Evolutionary conservation across 257 asterid species (phyloP).

Genomic region (Solanum pinnatisectum): DNA sequence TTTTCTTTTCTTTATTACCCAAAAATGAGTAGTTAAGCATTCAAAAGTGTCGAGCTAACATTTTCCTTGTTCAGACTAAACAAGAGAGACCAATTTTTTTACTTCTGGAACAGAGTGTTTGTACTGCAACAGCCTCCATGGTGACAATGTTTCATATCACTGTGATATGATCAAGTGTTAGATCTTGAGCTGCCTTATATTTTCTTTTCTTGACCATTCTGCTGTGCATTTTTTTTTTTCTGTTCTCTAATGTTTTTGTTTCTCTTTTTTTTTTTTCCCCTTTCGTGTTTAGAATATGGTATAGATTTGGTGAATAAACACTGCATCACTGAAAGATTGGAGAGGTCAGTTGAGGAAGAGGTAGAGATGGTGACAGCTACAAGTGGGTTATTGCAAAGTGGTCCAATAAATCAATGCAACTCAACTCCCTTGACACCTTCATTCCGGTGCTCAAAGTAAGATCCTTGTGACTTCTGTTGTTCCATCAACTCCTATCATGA

Average conservation of each 20-base stretch:
- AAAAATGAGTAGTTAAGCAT: not conserved
- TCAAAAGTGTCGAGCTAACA: not conserved
- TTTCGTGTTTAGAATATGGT: constrained; percentile 23
- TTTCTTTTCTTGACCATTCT: not conserved
- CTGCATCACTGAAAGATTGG: constrained; percentile 18
- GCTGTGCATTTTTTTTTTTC: not conserved
- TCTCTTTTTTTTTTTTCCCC: not conserved
- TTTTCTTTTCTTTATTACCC: not conserved
- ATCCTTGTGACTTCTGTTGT: not conserved
- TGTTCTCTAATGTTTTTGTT: not conserved
- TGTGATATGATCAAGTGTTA: not conserved
- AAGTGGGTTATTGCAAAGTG: constrained; percentile 17
- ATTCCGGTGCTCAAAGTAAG: constrained; percentile 44
- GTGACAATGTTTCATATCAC: not conserved
- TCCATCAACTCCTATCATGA: not conserved
- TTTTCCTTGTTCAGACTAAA: not conserved
- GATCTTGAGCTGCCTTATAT: not conserved
- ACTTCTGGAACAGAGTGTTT: not conserved
- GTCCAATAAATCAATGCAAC: constrained; percentile 23
- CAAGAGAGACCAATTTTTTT: not conserved
- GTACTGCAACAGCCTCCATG: not conserved
- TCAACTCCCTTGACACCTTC: constrained; percentile 60
- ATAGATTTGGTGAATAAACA: constrained; percentile 27
- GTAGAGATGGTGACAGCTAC: constrained; percentile 16
- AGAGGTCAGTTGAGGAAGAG: constrained; percentile 13